Evolutionary conservation across 495 filamentous ascomycete genomes (phyloP).

Genomic region (Aspergillus saccharolyticus): DNA sequence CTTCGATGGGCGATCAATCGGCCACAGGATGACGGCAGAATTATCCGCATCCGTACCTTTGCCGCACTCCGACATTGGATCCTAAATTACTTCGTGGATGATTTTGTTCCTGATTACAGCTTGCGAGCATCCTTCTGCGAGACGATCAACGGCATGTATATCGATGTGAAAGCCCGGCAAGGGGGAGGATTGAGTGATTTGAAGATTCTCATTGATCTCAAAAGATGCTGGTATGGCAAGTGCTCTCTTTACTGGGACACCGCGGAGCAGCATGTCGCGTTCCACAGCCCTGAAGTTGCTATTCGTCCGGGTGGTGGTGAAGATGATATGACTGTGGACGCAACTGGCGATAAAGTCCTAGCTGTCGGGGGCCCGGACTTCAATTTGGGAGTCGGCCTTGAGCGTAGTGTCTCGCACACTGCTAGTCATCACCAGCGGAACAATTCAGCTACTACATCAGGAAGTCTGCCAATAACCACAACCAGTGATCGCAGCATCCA

Average conservation of each 20-base stretch:
- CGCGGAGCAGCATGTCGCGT: slow-evolving; percentile 50
- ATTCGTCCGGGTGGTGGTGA: slow-evolving; percentile 68
- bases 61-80: slow-evolving; percentile 98
- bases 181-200: slow-evolving; percentile 64
- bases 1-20: slow-evolving; percentile 82
- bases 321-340: slow-evolving; percentile 9
- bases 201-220: slow-evolving; percentile 89
- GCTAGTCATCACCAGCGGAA: slow-evolving; percentile 37
- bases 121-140: slow-evolving; percentile 77
- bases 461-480: slow-evolving; percentile 41
- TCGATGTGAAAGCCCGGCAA: slow-evolving; percentile 51
- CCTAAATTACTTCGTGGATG: slow-evolving; percentile 94
- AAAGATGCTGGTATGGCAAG: slow-evolving; percentile 94
- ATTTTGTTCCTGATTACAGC: slow-evolving; percentile 80
- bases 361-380: slow-evolving; percentile 7
- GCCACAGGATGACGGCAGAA: slow-evolving; percentile 76
- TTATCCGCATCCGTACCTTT: slow-evolving; percentile 92
- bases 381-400: slow-evolving; percentile 23
- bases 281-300: slow-evolving; percentile 57
- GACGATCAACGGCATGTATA: slow-evolving; percentile 70
- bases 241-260: slow-evolving; percentile 86
- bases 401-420: slow-evolving; percentile 20
- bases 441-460: slow-evolving; percentile 38
- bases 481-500: slow-evolving; percentile 57
- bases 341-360: slow-evolving; percentile 17